These are phyloP conservation scores for Melampsora larici-populina DNA, from an alignment of 1,284 basidiomycete species.

Conservation along the genomic window DNA sequence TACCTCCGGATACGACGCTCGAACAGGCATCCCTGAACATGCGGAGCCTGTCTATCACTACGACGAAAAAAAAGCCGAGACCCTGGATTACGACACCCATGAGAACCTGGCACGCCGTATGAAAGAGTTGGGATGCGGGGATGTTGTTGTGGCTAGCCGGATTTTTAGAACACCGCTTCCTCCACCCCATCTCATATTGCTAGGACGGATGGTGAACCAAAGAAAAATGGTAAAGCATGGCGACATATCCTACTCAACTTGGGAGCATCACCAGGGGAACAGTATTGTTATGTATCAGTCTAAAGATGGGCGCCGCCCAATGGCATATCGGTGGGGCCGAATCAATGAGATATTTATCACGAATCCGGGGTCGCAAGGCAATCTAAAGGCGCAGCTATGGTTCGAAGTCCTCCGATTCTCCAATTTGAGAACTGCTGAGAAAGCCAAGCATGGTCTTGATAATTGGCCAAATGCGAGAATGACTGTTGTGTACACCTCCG, in stretches of 20 bases:
- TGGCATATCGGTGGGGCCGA: too few relatives aligned
- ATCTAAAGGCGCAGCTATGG: constrained; percentile 20
- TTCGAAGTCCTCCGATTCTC: constrained; percentile 7
- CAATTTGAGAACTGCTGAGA: not conserved
- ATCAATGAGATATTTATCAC: too few relatives aligned
- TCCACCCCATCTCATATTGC: not conserved
- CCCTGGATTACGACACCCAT: constrained; percentile 13
- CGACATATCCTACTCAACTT: not conserved
- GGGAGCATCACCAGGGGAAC: too few relatives aligned
- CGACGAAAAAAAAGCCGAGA: not conserved
- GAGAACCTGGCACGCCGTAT: too few relatives aligned
- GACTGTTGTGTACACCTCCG: too few relatives aligned
- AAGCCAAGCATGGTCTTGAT: constrained; percentile 18
- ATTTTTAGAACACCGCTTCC: not conserved
- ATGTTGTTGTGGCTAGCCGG: constrained; percentile 5
- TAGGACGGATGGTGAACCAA: constrained; percentile 1
- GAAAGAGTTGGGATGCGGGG: too few relatives aligned
- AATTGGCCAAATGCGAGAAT: constrained; percentile 9
- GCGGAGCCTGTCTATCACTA: not conserved
- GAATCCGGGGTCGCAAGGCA: too few relatives aligned
- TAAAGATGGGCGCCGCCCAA: too few relatives aligned
- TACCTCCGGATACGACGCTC: too few relatives aligned
- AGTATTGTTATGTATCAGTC: too few relatives aligned
- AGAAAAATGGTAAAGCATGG: not conserved
- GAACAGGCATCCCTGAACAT: not conserved